A percentile compares a stretch with the other conserved stretches of the same genome.
phyloP scores from a whole-genome alignment of 768 basidiomycete genomes.

The Trametes cingulata region DNA sequence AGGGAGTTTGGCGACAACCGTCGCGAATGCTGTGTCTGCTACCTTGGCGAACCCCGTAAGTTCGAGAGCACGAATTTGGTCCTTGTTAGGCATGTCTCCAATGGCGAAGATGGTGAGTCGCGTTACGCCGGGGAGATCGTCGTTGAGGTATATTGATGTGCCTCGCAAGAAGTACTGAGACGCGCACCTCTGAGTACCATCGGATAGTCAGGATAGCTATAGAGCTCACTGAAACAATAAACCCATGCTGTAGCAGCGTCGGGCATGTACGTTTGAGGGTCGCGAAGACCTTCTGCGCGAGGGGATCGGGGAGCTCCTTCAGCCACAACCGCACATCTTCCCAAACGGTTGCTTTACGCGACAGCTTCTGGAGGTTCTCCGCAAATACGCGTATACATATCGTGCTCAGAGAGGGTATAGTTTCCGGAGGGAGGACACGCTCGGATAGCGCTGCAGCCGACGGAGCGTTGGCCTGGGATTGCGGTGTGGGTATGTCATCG shows the following conservation, averaged over 20 bases:
- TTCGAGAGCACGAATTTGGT: conserved; percentile 46
- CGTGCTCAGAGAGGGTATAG: conserved; percentile 47
- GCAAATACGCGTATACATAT: conserved; percentile 57
- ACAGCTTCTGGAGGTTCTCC: conserved; percentile 42
- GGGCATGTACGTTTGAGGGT: conserved; percentile 53
- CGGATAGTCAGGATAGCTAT: background rate
- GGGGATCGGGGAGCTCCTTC: conserved; percentile 49
- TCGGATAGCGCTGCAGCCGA: conserved; percentile 55
- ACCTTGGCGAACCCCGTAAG: conserved; percentile 55
- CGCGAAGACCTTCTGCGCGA: conserved; percentile 52
- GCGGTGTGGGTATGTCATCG: conserved; percentile 41
- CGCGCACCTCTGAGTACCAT: background rate
- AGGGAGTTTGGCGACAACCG: conserved; percentile 46
- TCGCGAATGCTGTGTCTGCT: conserved; percentile 51
- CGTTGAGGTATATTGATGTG: conserved; percentile 45
- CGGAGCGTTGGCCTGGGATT: conserved; percentile 39
- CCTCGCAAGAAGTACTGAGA: conserved; percentile 62
- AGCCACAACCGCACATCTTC: conserved; percentile 41
- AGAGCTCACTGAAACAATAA: conserved; percentile 54
- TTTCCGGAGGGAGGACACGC: conserved; percentile 36
- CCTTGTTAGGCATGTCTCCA: conserved; percentile 20
- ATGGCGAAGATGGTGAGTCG: conserved; percentile 51
- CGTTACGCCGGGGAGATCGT: conserved; percentile 53
- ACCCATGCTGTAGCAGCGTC: conserved; percentile 49
- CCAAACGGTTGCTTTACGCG: conserved; percentile 42